Evolutionary conservation across 345 rosid species (phyloP).

Genomic region (Ceriops tagal): DNA sequence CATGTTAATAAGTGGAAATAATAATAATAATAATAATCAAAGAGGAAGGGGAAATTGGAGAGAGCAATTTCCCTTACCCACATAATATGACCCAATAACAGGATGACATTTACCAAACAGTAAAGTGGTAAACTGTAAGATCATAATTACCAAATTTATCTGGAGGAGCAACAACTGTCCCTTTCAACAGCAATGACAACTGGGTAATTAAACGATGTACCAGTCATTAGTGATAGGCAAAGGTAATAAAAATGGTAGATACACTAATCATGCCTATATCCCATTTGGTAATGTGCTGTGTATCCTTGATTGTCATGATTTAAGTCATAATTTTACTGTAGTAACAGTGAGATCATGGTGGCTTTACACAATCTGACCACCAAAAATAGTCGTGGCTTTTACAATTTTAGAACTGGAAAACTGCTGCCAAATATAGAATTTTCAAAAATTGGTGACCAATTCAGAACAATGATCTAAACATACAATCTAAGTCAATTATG

Average conservation of each 20-base stretch:
- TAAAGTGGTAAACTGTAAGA: neutral
- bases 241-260: neutral
- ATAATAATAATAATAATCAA: neutral
- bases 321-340: too few relatives aligned
- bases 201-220: constrained; percentile 30
- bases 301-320: too few relatives aligned
- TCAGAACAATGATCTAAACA: too few relatives aligned
- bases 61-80: neutral
- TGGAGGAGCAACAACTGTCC: constrained; percentile 96
- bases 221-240: constrained; percentile 27
- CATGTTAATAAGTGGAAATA: neutral
- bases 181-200: constrained; percentile 84
- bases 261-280: neutral
- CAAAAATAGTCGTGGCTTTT: too few relatives aligned
- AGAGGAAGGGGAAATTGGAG: neutral
- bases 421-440: too few relatives aligned
- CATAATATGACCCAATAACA: neutral
- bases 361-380: too few relatives aligned
- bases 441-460: too few relatives aligned
- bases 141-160: constrained; percentile 81
- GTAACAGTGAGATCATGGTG: too few relatives aligned
- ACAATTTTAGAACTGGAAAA: too few relatives aligned
- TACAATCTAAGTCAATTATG: too few relatives aligned
- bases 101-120: constrained; percentile 1
- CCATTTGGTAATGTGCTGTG: neutral